phyloP scores from a whole-genome alignment of 163 green algal genomes.

The Coccomyxa subellipsoidea region DNA sequence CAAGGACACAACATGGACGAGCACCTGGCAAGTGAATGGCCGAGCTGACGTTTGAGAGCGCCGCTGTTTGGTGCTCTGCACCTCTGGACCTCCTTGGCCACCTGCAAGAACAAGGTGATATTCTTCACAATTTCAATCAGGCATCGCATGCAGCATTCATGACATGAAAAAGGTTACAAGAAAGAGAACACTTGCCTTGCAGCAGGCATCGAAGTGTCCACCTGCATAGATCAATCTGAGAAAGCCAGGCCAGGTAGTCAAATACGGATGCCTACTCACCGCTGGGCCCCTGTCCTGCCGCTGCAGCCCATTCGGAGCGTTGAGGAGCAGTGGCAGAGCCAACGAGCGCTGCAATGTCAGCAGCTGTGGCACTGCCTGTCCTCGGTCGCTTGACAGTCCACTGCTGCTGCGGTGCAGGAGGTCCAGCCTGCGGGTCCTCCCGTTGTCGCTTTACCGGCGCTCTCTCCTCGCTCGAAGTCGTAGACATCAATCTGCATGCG shows the following conservation, averaged over 20 bases:
- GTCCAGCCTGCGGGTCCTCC: not conserved
- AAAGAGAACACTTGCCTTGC: too few relatives aligned
- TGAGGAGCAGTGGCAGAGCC: not conserved
- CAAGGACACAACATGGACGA: not conserved
- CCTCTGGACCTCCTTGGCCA: not conserved
- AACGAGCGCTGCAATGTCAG: not conserved
- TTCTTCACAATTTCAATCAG: too few relatives aligned
- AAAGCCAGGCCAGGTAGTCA: not conserved
- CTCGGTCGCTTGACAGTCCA: not conserved
- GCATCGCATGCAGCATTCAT: not conserved
- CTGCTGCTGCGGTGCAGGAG: not conserved
- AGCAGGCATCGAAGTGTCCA: too few relatives aligned
- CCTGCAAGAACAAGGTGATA: too few relatives aligned
- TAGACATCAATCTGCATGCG: not conserved
- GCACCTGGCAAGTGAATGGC: not conserved
- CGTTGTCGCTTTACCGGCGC: not conserved
- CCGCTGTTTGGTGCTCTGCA: not conserved
- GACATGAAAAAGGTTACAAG: too few relatives aligned
- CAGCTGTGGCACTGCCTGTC: not conserved
- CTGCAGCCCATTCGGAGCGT: not conserved
- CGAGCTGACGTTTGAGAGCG: not conserved
- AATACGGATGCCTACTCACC: not conserved
- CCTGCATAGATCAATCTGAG: not conserved
- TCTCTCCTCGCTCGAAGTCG: not conserved
- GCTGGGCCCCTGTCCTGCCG: not conserved